Conservation (phyloP, 2,329 filamentous ascomycete genomes). For the Beauveria varroae region DNA sequence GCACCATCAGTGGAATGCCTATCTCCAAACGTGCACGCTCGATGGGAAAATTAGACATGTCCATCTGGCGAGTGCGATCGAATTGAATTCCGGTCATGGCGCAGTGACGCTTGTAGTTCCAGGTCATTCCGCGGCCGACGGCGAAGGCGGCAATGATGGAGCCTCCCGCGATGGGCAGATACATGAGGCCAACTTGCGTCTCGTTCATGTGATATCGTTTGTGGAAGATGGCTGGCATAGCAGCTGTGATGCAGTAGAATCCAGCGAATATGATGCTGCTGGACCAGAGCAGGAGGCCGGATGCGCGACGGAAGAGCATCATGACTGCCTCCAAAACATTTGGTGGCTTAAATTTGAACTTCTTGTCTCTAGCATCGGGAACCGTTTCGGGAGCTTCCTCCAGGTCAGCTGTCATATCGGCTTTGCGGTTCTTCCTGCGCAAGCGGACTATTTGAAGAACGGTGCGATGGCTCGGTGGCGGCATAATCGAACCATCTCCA, state of each 20-base stretch:
- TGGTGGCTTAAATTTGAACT: conserved; percentile 29
- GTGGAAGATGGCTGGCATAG: conserved; percentile 36
- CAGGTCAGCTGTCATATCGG: background rate
- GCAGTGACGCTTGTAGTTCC: conserved; percentile 60
- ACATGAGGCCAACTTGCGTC: conserved; percentile 45
- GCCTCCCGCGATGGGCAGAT: conserved; percentile 42
- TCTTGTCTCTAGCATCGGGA: background rate
- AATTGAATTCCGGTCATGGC: conserved; percentile 42
- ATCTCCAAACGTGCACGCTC: conserved; percentile 43
- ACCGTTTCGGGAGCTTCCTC: background rate
- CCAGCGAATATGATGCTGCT: conserved; percentile 40
- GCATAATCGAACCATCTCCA: conserved; percentile 42
- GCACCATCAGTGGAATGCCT: conserved; percentile 41
- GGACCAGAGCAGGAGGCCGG: conserved; percentile 36
- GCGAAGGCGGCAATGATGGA: conserved; percentile 38
- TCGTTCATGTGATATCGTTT: conserved; percentile 53
- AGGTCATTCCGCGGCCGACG: conserved; percentile 52
- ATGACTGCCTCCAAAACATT: conserved; percentile 34
- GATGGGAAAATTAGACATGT: conserved; percentile 42
- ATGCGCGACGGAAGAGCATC: conserved; percentile 35
- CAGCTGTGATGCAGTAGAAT: conserved; percentile 40
- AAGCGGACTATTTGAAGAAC: conserved; percentile 23
- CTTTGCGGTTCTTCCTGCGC: conserved; percentile 13
- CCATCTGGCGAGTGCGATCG: conserved; percentile 43
- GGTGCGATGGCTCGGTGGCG: conserved; percentile 30